These are phyloP conservation scores for Pythium pectinolyticum DNA, from an alignment of 352 stramenopile species.

Conservation along the genomic window DNA sequence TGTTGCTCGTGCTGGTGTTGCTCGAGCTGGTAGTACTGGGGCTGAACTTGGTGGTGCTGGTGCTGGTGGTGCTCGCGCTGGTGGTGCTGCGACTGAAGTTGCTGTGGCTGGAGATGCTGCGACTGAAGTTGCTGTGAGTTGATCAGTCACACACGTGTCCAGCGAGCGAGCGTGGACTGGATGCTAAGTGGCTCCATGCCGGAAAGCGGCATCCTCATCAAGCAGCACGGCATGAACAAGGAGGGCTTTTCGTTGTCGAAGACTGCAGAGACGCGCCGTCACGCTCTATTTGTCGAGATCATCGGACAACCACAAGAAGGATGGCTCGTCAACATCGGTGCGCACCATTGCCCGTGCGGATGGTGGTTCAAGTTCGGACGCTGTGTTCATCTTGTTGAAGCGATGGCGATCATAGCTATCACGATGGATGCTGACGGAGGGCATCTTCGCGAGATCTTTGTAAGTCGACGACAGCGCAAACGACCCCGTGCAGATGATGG, in stretches of 20 bases:
- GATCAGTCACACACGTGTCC: constrained; percentile 6
- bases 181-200: not conserved
- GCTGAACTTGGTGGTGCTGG: too few species aligned
- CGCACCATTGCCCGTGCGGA: constrained; percentile 1
- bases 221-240: constrained; percentile 15
- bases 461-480: too few species aligned
- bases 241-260: constrained; percentile 4
- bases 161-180: constrained; percentile 4
- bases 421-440: not conserved
- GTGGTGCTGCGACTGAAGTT: too few species aligned
- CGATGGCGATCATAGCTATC: not conserved
- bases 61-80: too few species aligned
- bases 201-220: constrained; percentile 3
- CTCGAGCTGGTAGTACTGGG: too few species aligned
- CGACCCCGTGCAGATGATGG: not conserved
- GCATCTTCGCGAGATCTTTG: not conserved
- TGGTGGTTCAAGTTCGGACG: constrained; percentile 20
- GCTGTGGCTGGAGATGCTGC: too few species aligned
- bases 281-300: constrained; percentile 9
- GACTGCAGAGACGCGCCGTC: not conserved
- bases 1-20: too few species aligned
- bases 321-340: constrained; percentile 8
- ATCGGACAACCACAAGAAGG: constrained; percentile 4
- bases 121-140: too few species aligned
- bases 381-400: constrained; percentile 18